phyloP scores from a whole-genome alignment of 2,329 filamentous ascomycete genomes.

The Biscogniauxia marginata region DNA sequence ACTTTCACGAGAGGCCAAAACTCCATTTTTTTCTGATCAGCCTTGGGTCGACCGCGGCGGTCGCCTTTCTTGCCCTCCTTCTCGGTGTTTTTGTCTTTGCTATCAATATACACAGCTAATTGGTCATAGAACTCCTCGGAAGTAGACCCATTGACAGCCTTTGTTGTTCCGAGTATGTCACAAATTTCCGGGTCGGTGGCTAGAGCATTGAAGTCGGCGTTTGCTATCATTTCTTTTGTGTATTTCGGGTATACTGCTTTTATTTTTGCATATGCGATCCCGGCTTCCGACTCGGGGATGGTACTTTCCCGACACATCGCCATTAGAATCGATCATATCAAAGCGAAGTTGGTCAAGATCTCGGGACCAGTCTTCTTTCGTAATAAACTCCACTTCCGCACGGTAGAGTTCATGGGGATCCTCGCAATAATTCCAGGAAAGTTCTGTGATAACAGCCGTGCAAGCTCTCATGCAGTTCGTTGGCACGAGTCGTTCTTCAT shows the following conservation, averaged over 20 bases:
- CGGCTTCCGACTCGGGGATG: slow-evolving; percentile 44
- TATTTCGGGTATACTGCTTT: slow-evolving; percentile 35
- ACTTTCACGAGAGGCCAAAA: slow-evolving; percentile 43
- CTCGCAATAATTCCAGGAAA: slow-evolving; percentile 52
- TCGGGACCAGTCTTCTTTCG: slow-evolving; percentile 47
- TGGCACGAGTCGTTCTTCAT: slow-evolving; percentile 34
- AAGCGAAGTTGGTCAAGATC: slow-evolving; percentile 49
- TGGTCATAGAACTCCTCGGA: slow-evolving; percentile 42
- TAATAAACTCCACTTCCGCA: slow-evolving; percentile 59
- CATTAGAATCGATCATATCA: slow-evolving; percentile 45
- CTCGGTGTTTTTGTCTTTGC: slow-evolving; percentile 53
- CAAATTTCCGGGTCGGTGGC: slow-evolving; percentile 39
- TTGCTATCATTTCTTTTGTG: slow-evolving; percentile 9
- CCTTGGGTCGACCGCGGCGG: no score
- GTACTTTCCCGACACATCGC: slow-evolving; percentile 36
- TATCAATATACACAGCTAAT: slow-evolving; percentile 53
- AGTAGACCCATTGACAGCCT: slow-evolving; percentile 37
- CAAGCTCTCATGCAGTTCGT: slow-evolving; percentile 58
- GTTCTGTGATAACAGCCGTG: slow-evolving; percentile 60
- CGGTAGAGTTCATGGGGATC: slow-evolving; percentile 41
- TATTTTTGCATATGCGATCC: slow-evolving; percentile 41
- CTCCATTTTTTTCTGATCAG: no score
- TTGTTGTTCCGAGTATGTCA: slow-evolving; percentile 46
- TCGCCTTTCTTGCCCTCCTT: no score
- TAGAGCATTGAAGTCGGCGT: slow-evolving; percentile 37